phyloP scores from a whole-genome alignment of 345 rosid species.

The Cardamine resedifolia region DNA sequence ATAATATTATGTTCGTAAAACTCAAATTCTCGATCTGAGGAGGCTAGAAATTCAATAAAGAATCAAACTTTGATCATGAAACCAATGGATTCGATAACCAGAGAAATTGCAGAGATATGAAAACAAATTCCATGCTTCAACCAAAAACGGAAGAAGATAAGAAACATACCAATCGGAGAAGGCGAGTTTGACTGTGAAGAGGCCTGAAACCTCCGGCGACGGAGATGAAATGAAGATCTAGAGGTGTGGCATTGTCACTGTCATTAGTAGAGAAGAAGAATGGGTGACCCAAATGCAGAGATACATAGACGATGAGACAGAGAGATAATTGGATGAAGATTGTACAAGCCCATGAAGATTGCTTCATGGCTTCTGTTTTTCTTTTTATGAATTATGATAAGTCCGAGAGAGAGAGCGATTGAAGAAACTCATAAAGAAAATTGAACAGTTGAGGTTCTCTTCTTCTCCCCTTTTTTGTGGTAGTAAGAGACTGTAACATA shows the following conservation, averaged over 20 bases:
- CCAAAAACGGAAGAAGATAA: background rate
- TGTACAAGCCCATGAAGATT: constrained; percentile 60
- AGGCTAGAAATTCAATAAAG: background rate
- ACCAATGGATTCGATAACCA: constrained; percentile 1
- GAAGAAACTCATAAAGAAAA: background rate
- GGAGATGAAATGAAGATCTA: constrained; percentile 53
- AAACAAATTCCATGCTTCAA: background rate
- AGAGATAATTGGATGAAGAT: constrained; percentile 56
- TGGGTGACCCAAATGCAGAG: constrained; percentile 61
- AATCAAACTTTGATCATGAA: background rate
- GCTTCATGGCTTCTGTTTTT: constrained; percentile 43
- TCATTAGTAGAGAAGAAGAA: constrained; percentile 34
- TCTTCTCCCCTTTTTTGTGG: background rate
- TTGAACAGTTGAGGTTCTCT: background rate
- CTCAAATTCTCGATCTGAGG: background rate
- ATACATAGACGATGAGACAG: constrained; percentile 54
- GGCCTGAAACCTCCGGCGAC: constrained; percentile 64
- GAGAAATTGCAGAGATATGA: background rate
- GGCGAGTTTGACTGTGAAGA: constrained; percentile 45
- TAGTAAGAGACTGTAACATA: background rate
- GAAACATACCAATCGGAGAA: constrained; percentile 64
- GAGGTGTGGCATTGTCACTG: constrained; percentile 31
- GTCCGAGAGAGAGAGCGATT: background rate
- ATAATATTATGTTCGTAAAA: background rate
- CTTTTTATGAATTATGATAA: background rate